phyloP scores from a whole-genome alignment of 768 basidiomycete species.

The Boletus coccyginus region DNA sequence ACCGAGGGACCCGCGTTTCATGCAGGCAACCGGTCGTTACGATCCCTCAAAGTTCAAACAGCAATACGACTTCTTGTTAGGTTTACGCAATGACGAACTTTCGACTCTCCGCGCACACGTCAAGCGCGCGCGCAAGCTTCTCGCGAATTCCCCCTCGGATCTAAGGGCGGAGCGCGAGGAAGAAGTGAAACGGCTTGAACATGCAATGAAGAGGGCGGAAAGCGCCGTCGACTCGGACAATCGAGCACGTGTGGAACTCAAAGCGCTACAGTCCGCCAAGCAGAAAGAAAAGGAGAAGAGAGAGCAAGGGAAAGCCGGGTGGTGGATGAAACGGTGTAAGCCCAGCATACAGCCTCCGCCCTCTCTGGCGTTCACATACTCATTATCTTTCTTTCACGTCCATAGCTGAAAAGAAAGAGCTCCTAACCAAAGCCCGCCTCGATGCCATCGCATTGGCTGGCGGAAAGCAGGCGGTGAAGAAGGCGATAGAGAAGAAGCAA shows the following conservation, averaged over 20 bases:
- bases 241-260: constrained; percentile 65
- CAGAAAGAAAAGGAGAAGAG: constrained; percentile 57
- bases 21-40: constrained; percentile 67
- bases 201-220: constrained; percentile 72
- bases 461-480: constrained; percentile 79
- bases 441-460: constrained; percentile 75
- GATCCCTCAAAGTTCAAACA: constrained; percentile 60
- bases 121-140: constrained; percentile 63
- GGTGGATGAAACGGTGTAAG: constrained; percentile 84
- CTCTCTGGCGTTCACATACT: not conserved
- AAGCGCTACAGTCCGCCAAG: constrained; percentile 50
- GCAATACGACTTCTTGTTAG: constrained; percentile 74
- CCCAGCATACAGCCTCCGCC: not conserved
- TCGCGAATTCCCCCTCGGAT: constrained; percentile 59
- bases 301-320: constrained; percentile 73
- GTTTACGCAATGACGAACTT: constrained; percentile 64
- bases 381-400: not conserved
- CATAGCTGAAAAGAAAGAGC: constrained; percentile 73
- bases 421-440: constrained; percentile 72
- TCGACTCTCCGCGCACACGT: constrained; percentile 60
- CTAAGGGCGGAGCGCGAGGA: constrained; percentile 56
- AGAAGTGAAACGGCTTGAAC: constrained; percentile 70
- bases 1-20: constrained; percentile 85
- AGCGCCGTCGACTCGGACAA: constrained; percentile 73
- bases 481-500: constrained; percentile 85